Conservation (phyloP, 148 eudicot genomes). For the Fallopia convolvulus region DNA sequence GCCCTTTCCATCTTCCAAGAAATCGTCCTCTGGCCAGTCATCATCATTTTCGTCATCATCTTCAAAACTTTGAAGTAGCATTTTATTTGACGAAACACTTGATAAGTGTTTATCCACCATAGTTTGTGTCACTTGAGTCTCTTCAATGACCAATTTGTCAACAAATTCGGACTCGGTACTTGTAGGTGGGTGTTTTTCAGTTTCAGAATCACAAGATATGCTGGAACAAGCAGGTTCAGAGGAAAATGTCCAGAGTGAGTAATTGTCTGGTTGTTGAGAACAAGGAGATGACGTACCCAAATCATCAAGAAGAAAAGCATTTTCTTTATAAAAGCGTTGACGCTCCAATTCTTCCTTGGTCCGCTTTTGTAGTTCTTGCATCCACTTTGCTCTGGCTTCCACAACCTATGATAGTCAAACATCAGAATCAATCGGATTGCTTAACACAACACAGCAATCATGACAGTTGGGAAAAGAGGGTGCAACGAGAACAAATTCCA, state of each 20-base stretch:
- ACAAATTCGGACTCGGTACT: conserved; percentile 30
- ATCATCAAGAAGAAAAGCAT: conserved; percentile 38
- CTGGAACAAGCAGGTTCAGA: conserved; percentile 36
- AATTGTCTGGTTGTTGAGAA: conserved; percentile 25
- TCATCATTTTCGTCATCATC: conserved; percentile 43
- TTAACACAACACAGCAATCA: too few species aligned
- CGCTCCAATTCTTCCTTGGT: conserved; percentile 45
- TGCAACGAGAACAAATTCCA: too few species aligned
- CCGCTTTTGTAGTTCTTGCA: conserved; percentile 70
- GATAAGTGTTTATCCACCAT: conserved; percentile 20
- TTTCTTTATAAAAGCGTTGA: conserved; percentile 26
- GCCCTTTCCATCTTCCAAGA: conserved; percentile 37
- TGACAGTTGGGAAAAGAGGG: too few species aligned
- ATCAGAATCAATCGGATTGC: background rate
- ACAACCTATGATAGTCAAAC: conserved; percentile 32
- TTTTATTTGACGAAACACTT: conserved; percentile 22
- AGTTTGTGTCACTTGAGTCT: conserved; percentile 29
- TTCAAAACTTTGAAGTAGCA: conserved; percentile 26
- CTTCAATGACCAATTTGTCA: conserved; percentile 50
- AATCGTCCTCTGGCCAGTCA: conserved; percentile 76
- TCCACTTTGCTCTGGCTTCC: conserved; percentile 77
- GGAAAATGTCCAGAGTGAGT: conserved; percentile 25
- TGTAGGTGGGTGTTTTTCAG: conserved; percentile 32
- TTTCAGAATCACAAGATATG: conserved; percentile 32
- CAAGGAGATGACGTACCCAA: conserved; percentile 22